Percentiles rank a stretch among this genome's conserved stretches.
Evolutionary conservation across 306 rosid genomes (phyloP).

Genomic region (Dalbergia cultrata): DNA sequence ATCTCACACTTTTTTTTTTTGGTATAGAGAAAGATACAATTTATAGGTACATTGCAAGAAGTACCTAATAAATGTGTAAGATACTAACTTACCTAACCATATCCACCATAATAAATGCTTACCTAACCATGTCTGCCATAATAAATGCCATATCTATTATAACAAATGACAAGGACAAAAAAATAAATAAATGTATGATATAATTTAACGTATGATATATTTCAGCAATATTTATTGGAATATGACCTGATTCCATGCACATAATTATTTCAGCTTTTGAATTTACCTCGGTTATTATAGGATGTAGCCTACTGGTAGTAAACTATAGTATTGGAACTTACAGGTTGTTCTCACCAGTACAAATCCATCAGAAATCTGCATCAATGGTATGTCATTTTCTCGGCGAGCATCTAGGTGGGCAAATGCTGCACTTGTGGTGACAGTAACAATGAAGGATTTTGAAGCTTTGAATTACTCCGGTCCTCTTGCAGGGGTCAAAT

Average conservation of each 20-base stretch:
- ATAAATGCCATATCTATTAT: too few relatives aligned
- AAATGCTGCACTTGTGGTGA: constrained; percentile 95
- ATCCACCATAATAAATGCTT: too few relatives aligned
- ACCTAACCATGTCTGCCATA: too few relatives aligned
- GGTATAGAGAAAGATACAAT: too few relatives aligned
- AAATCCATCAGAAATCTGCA: constrained; percentile 85
- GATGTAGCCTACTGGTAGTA: constrained; percentile 38
- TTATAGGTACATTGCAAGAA: too few relatives aligned
- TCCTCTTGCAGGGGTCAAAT: constrained; percentile 91
- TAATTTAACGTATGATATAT: too few relatives aligned
- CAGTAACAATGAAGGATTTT: constrained; percentile 81
- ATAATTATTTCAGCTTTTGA: constrained; percentile 21
- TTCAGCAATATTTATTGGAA: too few relatives aligned
- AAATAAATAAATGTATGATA: too few relatives aligned
- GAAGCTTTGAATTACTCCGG: constrained; percentile 72
- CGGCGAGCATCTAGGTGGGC: constrained; percentile 96
- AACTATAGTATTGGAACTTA: constrained; percentile 46
- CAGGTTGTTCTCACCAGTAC: constrained; percentile 99
- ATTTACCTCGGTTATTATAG: not conserved
- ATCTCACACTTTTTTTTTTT: too few relatives aligned
- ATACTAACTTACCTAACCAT: too few relatives aligned
- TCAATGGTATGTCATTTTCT: constrained; percentile 99
- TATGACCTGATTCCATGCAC: constrained; percentile 16
- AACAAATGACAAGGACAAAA: too few relatives aligned
- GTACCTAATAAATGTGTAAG: too few relatives aligned